Evolutionary conservation across 371 early-diverging fungal species (phyloP), one percentile per base, ranked within the genome.

Genomic region (Chytridiales sp.): DNA sequence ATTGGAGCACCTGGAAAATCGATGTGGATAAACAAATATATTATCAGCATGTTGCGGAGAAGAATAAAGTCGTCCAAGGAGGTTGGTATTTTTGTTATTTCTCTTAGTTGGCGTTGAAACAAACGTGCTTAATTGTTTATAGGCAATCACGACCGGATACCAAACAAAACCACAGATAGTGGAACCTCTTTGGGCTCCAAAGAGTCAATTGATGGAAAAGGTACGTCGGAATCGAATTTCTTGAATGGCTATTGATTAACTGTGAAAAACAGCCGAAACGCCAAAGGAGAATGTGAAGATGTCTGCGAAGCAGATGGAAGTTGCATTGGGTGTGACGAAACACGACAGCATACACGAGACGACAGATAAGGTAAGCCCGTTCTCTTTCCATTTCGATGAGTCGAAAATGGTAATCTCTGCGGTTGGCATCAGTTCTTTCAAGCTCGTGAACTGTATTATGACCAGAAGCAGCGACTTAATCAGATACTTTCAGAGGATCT

Each of bases 391-490:
- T 26, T 15, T 34, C 34, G 17, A 11, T 9, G 13, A 44, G 22
- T 8, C 26, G 15, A 47, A 2, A n/a, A 6, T 31, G 47, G 27
- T 31, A 17, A 56, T 21, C 26, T 56, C n/a, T n/a, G n/a, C n/a
- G n/a, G n/a, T n/a, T 57, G 13, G 24, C 15, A 22, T 11, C 30
- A 72, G 68, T 77, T 74, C 64, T 75, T 73, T 59, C 48, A 51
- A 3, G 67, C 71, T 2, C 60, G 77, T n/a, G 70, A 77, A 30
- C 56, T 67, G 31, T 73, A 70, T 52, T 77, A 72, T 52, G 75
- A 78, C 38, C 72, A 75, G 59, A 56, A 68, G 34, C 60, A 61
- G 32, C 58, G 75, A 22, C 49, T 76, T 31, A 69, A 63, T 11
- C 69, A 76, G 31, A 48, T 68, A 5, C 63, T 78, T 1, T 38